Evolutionary conservation across 31 red algal genomes (phyloP).

Genomic region (Asparagopsis taxiformis): DNA sequence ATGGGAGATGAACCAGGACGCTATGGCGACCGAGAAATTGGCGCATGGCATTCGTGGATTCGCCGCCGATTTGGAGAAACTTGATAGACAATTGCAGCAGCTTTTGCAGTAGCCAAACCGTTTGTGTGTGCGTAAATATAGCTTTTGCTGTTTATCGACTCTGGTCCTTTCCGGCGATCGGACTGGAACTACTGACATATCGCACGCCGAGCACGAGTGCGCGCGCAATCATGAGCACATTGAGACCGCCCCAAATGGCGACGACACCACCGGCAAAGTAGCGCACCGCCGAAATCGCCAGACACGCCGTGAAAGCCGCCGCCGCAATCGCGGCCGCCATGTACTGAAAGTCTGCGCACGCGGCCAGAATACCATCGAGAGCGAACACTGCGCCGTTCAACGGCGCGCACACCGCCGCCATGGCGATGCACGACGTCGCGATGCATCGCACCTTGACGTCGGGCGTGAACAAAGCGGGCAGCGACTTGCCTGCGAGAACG

Average conservation of each 20-base stretch:
- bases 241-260: constrained; percentile 35
- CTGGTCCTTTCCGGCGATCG: background rate
- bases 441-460: background rate
- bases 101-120: too few species aligned
- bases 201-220: constrained; percentile 27
- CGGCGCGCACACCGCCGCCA: constrained; percentile 60
- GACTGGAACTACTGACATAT: constrained; percentile 19
- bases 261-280: constrained; percentile 29
- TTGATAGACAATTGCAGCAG: constrained; percentile 24
- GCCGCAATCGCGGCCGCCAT: constrained; percentile 48
- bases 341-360: constrained; percentile 55
- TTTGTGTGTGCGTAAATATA: background rate
- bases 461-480: constrained; percentile 50
- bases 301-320: constrained; percentile 17
- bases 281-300: constrained; percentile 17
- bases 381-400: constrained; percentile 57
- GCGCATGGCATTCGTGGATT: constrained; percentile 72
- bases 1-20: constrained; percentile 64
- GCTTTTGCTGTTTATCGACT: too few species aligned
- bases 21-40: constrained; percentile 73
- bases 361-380: constrained; percentile 65
- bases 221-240: constrained; percentile 69
- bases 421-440: constrained; percentile 36
- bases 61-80: constrained; percentile 39
- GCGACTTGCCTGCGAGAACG: constrained; percentile 5